These are phyloP conservation scores for Daldinia sp. DNA, from an alignment of 2,329 filamentous ascomycete genomes.

Conservation along the genomic window DNA sequence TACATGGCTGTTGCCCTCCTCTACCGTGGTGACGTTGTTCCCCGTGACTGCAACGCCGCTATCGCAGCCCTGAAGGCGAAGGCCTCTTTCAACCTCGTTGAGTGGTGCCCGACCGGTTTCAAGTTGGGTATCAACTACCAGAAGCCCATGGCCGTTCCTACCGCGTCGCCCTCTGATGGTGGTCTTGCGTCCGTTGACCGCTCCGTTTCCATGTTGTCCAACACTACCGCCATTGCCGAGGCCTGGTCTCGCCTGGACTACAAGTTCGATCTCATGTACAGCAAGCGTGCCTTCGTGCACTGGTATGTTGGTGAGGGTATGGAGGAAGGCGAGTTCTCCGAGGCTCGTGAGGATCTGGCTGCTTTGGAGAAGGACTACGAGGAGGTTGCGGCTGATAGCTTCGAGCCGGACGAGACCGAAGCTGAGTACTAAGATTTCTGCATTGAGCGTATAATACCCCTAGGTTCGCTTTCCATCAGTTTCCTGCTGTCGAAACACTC, in stretches of 20 bases:
- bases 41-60: conserved; percentile 75
- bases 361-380: conserved; percentile 90
- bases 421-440: conserved; percentile 78
- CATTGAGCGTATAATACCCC: conserved; percentile 50
- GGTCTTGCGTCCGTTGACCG: conserved; percentile 72
- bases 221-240: conserved; percentile 80
- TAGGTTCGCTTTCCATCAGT: conserved; percentile 28
- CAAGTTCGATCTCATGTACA: conserved; percentile 85
- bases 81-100: conserved; percentile 78
- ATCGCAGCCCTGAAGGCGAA: conserved; percentile 77
- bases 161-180: conserved; percentile 64
- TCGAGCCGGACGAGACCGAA: conserved; percentile 72
- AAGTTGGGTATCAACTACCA: conserved; percentile 83
- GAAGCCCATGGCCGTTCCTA: conserved; percentile 71
- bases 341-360: conserved; percentile 87
- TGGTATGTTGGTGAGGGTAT: conserved; percentile 91
- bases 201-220: conserved; percentile 78
- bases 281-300: conserved; percentile 80
- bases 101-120: conserved; percentile 82
- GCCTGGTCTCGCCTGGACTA: conserved; percentile 78
- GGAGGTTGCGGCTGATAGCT: conserved; percentile 82
- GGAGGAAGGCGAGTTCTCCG: conserved; percentile 91
- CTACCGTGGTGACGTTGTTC: conserved; percentile 78
- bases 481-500: conserved; percentile 28
- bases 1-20: conserved; percentile 81